Evolutionary conservation across 202 grass and related monocot genomes (phyloP).

Genomic region (Schoenoplectus tabernaemontani): DNA sequence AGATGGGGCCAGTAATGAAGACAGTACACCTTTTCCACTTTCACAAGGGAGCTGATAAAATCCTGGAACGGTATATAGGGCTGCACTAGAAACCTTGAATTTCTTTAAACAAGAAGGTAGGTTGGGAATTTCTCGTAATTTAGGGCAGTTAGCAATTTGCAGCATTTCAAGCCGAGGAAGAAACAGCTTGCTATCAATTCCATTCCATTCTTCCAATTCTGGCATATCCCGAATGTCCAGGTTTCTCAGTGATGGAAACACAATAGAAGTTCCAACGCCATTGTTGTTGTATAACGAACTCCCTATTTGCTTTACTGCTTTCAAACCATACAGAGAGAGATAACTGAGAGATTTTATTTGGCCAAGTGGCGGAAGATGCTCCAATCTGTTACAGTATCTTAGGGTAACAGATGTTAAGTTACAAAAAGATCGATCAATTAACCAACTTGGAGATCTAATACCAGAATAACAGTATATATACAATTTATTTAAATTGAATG

Average conservation of each 20-base stretch:
- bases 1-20: background rate
- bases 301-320: slow-evolving; percentile 8
- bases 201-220: slow-evolving; percentile 6
- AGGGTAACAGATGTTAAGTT: slow-evolving; percentile 21
- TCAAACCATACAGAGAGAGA: slow-evolving; percentile 22
- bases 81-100: slow-evolving; percentile 2
- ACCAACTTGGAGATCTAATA: slow-evolving; percentile 29
- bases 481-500: slow-evolving; percentile 14
- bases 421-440: background rate
- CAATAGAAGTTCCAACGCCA: background rate
- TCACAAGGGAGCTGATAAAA: background rate
- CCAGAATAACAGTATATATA: slow-evolving; percentile 25
- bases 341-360: slow-evolving; percentile 23
- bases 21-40: background rate
- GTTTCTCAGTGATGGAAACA: slow-evolving; percentile 8
- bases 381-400: slow-evolving; percentile 25
- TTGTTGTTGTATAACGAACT: background rate
- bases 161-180: slow-evolving; percentile 19
- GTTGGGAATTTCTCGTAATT: slow-evolving; percentile 16
- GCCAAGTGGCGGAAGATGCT: slow-evolving; percentile 21
- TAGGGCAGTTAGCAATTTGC: slow-evolving; percentile 19
- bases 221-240: background rate
- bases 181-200: background rate
- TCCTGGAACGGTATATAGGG: slow-evolving; percentile 9
- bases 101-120: slow-evolving; percentile 15